Base-by-base conservation (phyloP, 768 basidiomycete species). In the Vararia minispora region DNA sequence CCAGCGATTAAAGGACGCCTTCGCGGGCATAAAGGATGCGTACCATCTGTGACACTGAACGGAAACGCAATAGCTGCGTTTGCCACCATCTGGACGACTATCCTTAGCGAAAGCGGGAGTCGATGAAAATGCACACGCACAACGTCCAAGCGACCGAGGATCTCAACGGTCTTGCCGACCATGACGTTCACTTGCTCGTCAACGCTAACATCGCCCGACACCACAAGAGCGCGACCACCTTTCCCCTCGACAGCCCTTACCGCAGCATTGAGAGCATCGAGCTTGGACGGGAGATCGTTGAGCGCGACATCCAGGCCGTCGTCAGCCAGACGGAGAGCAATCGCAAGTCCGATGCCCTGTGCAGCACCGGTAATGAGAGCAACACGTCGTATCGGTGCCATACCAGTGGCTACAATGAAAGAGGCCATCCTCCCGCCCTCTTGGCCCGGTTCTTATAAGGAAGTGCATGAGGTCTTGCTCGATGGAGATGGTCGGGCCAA, bases 121-220 rank as follows among this genome's bases (percentile, higher is more conserved):
- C 7, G 17, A 5, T 26, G 12, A 3, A 30, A 10, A 4, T 7
- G 11, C 14, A 25, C 3, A 52, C 70, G 42, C 33, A 71, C 72
- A 13, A 70, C 68, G 42, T 72, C 67, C 14, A 76, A 43, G 3
- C 63, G 50, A 2, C 71, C 72, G 7, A 72, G 53, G 8, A 48
- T 44, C 6, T 52, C 28, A 1, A 53, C 48, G 10, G 51, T 48
- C 0, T 37, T 36, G 3, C 55, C 53, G 2, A 76, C 52, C 54
- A 72, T 58, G 5, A 20, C 39, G 39, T 62, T 53, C 2, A 74
- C 70, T 6, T 69, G 59, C 1, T 45, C 46, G 37, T 74, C 71
- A 2, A 49, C 28, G 7, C 56, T 48, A 2, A 74, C 64, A 41
- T 74, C 68, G 2, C 55, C 68, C 9, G 56, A 34, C 1, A 60